phyloP scores from a whole-genome alignment of 768 basidiomycete genomes.

The Leucocoprinus sp. region DNA sequence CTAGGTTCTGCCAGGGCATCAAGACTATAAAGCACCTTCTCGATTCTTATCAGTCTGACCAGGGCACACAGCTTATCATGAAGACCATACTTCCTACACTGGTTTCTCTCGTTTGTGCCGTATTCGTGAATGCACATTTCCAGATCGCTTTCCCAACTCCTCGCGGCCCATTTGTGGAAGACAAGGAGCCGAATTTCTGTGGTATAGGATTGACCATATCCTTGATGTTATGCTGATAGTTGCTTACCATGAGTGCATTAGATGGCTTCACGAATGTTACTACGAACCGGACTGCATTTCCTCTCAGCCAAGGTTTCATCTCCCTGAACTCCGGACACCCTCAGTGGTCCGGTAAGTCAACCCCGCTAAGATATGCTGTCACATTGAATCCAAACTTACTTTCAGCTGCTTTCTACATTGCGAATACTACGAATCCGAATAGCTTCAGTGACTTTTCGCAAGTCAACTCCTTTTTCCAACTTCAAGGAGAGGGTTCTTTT shows the following conservation, averaged over 20 bases:
- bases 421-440: conserved; percentile 52
- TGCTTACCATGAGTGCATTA: conserved; percentile 17
- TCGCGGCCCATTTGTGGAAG: conserved; percentile 58
- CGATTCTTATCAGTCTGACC: neutral
- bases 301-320: conserved; percentile 54
- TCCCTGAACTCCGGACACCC: conserved; percentile 52
- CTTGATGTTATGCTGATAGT: neutral
- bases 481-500: conserved; percentile 48
- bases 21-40: neutral
- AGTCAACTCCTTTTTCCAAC: conserved; percentile 23
- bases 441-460: conserved; percentile 53
- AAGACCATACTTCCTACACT: conserved; percentile 27
- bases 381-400: neutral
- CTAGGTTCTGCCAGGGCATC: neutral
- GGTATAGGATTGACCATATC: conserved; percentile 36
- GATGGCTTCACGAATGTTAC: conserved; percentile 53
- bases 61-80: neutral
- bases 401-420: conserved; percentile 44
- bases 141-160: conserved; percentile 63
- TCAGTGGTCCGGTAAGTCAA: conserved; percentile 39
- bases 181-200: conserved; percentile 51
- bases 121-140: conserved; percentile 63
- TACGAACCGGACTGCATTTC: conserved; percentile 57
- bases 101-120: conserved; percentile 17
- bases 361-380: neutral